Base-by-base conservation (phyloP, 805 yeast species). In the Torulaspora quercuum region DNA sequence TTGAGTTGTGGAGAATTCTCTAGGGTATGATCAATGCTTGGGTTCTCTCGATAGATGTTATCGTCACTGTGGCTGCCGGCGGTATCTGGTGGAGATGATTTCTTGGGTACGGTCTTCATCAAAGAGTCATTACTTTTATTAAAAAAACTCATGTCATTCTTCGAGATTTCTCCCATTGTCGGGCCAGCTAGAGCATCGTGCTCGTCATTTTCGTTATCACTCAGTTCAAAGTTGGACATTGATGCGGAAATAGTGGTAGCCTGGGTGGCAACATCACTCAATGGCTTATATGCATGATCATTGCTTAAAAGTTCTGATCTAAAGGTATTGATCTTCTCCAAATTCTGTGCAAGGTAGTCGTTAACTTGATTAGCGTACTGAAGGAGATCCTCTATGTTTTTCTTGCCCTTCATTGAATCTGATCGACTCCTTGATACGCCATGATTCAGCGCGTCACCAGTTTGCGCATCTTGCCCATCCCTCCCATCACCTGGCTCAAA, bases 341-440 rank as follows among this genome's bases (percentile, higher is more conserved):
- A 25, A 35, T 52, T 57, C 16, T 53, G 44, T 5, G 48, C 46
- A 33, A 57, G 19, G 29, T 49, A 54, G 11, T 48, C 49, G 27
- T 57, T 55, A 20, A 58, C 42, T 17, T 46, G 50, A 21, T 47
- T 49, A 1, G 64, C 63, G 28, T 52, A 50, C 29, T 48, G 51
- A 6, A 59, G 39, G 17, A 61, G 44, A 18, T 54, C 52, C 35
- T 60, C 65, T 5, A 60, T 48, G 28, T 46, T 35, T 34, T 25
- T 41, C 29, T 37, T 47, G 11, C 39, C 34, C 18, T 26, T 44
- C n/a, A 18, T 7, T 4, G 44, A 25, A 10, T 32, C 42, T 10
- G 41, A 18, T 37, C 35, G 27, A 33, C 38, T 40, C 16, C 33
- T 30, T 11, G 26, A 6, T 10, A n/a, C n/a, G n/a, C n/a, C n/a